These are phyloP conservation scores for Pestalotiopsis sp. DNA, from an alignment of 2,329 filamentous ascomycete species.

Conservation along the genomic window DNA sequence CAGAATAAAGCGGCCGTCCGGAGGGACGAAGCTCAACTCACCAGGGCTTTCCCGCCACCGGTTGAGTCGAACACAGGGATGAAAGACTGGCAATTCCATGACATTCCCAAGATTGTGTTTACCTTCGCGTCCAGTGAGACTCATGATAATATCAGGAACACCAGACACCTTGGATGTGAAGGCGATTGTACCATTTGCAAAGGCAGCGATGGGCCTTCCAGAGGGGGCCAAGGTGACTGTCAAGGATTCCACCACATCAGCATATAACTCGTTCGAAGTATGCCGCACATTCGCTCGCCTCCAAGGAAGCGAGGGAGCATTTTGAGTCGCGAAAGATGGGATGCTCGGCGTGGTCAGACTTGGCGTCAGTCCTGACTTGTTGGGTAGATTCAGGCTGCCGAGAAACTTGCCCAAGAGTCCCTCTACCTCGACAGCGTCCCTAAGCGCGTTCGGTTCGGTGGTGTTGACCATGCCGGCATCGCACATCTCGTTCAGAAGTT, in stretches of 20 bases:
- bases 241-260: slow-evolving; percentile 90
- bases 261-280: slow-evolving; percentile 96
- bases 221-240: slow-evolving; percentile 89
- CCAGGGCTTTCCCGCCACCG: slow-evolving; percentile 88
- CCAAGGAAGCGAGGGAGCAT: slow-evolving; percentile 74
- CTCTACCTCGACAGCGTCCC: slow-evolving; percentile 90
- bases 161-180: slow-evolving; percentile 96
- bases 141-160: slow-evolving; percentile 85
- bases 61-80: slow-evolving; percentile 90
- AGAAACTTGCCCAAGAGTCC: slow-evolving; percentile 87
- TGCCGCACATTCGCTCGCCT: slow-evolving; percentile 89
- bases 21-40: slow-evolving; percentile 93
- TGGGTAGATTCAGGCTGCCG: slow-evolving; percentile 82
- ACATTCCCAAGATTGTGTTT: slow-evolving; percentile 73
- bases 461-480: slow-evolving; percentile 88
- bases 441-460: slow-evolving; percentile 89
- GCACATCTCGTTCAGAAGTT: slow-evolving; percentile 94
- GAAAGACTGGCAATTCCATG: slow-evolving; percentile 89
- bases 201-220: slow-evolving; percentile 81
- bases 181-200: slow-evolving; percentile 88
- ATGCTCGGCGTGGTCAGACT: slow-evolving; percentile 41
- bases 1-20: slow-evolving; percentile 90
- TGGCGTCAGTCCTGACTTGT: slow-evolving; percentile 43
- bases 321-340: slow-evolving; percentile 45
- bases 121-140: slow-evolving; percentile 79